These are phyloP conservation scores for Starmerella bombi DNA, from an alignment of 805 yeast genomes.

Conservation along the genomic window DNA sequence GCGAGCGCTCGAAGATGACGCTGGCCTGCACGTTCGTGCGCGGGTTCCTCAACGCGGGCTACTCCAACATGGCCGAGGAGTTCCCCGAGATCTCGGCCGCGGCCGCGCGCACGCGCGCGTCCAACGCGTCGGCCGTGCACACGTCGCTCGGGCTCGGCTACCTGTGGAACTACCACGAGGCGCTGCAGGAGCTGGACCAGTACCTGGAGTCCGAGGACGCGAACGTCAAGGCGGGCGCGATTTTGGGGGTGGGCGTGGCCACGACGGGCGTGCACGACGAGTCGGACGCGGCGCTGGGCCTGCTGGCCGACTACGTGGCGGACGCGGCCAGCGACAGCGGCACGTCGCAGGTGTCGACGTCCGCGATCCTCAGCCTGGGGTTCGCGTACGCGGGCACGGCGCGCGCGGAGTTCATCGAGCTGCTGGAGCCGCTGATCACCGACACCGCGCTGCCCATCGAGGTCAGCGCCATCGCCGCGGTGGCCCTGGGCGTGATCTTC, in stretches of 20 bases:
- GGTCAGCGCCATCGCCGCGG: constrained; percentile 70
- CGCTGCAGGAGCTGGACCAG: constrained; percentile 79
- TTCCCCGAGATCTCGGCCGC: constrained; percentile 40
- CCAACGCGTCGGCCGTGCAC: constrained; percentile 69
- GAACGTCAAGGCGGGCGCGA: constrained; percentile 80
- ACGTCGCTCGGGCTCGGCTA: constrained; percentile 82
- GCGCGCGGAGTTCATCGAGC: constrained; percentile 65
- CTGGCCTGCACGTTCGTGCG: constrained; percentile 91
- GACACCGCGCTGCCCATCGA: constrained; percentile 66
- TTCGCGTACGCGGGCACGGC: constrained; percentile 91
- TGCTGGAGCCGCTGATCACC: constrained; percentile 69
- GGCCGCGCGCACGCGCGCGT: constrained; percentile 9
- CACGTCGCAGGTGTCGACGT: constrained; percentile 38
- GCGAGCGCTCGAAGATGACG: constrained; percentile 86
- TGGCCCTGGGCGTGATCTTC: constrained; percentile 84
- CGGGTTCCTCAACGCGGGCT: constrained; percentile 82
- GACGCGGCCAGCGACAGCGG: constrained; percentile 32
- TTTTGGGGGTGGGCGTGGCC: constrained; percentile 85
- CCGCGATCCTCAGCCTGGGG: constrained; percentile 85
- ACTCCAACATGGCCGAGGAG: constrained; percentile 52
- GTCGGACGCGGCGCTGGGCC: constrained; percentile 78
- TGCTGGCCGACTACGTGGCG: constrained; percentile 65
- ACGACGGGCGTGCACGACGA: constrained; percentile 92
- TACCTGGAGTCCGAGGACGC: constrained; percentile 72
- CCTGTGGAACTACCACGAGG: constrained; percentile 84